Base-by-base conservation (phyloP, 805 yeast genomes). In the Ogataea methanolica region DNA sequence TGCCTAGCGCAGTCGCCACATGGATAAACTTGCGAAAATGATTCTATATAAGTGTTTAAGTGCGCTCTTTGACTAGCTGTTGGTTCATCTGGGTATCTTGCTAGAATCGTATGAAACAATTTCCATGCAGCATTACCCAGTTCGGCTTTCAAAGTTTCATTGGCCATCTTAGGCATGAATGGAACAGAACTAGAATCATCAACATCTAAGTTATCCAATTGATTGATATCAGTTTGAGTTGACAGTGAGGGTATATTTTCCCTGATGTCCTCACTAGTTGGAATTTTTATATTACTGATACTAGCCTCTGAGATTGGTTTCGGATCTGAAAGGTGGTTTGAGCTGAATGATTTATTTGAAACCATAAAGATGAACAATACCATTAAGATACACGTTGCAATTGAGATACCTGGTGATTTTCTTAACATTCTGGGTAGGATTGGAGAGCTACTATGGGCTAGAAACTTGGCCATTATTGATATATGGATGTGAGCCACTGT, bases 1-100 rank as follows among this genome's bases (percentile, higher is more conserved):
- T 94, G 98, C 54, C 88, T 74, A 0, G 99, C 97, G 68, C 98
- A 94, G 63, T 92, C 97, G 4, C 96, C 96, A 68, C 98, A 92
- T 0, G 99, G 99, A 55, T 94, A 94, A 9, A 94, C 92, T 58
- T 91, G 88, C 1, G 94, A 90, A 69, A 91, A 94, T 34, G 88
- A 70, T 21, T 79, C 68, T 19, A 94, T 75, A 63, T 82, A 94
- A 48, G 71, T 76, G 16, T 67, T 59, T 42, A 94, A 70, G 26
- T 92, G 85, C 31, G 72, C 63, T 44, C 80, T 74, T 59, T 92
- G 90, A 40, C 74, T 76, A 3, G 60, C 55, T 1, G 83, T 67
- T 17, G 99, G 99, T 23, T 69, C 68, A 39, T 86, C 96, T 0
- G 99, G 98, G 61, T 87, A 94, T 60, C 97, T 76, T 1, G 98